Evolutionary conservation across 2,329 filamentous ascomycete genomes (phyloP), one percentile per base, ranked within the genome.

Genomic region (Botrytis hyacinthi): DNA sequence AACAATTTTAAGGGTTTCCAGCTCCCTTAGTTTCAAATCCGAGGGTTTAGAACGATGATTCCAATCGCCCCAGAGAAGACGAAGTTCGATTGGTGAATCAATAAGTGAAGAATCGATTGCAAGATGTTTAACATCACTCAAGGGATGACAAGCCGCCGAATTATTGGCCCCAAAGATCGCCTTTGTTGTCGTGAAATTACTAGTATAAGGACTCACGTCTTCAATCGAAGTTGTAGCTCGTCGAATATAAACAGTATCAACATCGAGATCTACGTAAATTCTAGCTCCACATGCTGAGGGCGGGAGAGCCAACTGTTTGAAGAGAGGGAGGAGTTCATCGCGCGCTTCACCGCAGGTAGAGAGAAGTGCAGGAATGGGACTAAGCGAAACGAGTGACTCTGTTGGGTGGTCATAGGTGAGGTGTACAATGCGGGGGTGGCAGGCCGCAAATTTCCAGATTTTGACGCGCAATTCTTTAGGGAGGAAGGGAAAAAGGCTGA

Each of bases 11-110:
- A 69, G 54, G n/a, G 66, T 69, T 42, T 57, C 37, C 10, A 69
- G 66, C 8, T 22, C 29, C 51, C 40, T 32, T 7, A 69, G 12
- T 37, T 69, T 69, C 8, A 69, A 20, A 32, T 69, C 66, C 12
- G 12, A n/a, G 10, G 48, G 35, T 26, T 42, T 44, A 29, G 48
- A 42, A 5, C 29, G 29, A 32, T 44, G 37, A 29, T 57, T 35
- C 66, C 66, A 69, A 42, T 69, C 66, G 10, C 66, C 66, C 66
- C 66, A 69, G 48, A 69, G n/a, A 6, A 69, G n/a, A 69, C 37
- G 66, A 2, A 69, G 66, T 44, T 69, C 66, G 18, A 69, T 57
- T n/a, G 66, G 66, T 22, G 66, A 69, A 44, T 57, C 66, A 20
- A 69, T 57, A 37, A 69, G 48, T n/a, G 48, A 69, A 57, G 35